These are phyloP conservation scores for Sclerotinia borealis DNA, from an alignment of 2,329 filamentous ascomycete genomes.

Conservation along the genomic window DNA sequence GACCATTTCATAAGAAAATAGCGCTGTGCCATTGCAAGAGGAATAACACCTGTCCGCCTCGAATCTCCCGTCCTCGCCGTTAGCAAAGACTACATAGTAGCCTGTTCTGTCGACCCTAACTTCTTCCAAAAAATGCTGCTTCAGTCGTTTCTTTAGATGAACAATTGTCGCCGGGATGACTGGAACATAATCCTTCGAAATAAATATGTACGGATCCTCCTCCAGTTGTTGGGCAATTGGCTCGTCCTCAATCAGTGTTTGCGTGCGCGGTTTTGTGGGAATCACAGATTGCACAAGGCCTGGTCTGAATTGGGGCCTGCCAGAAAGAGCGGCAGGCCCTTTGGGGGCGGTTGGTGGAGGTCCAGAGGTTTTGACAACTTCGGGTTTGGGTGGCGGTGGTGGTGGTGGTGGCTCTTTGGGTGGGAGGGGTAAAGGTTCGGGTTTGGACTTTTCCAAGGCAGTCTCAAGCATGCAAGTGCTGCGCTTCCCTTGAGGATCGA, in stretches of 20 bases:
- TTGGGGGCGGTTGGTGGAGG: slow-evolving; percentile 82
- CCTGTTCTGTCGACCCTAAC: slow-evolving; percentile 79
- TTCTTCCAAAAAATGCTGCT: slow-evolving; percentile 73
- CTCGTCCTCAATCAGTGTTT: slow-evolving; percentile 51
- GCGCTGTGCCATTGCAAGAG: slow-evolving; percentile 69
- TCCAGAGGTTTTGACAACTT: slow-evolving; percentile 45
- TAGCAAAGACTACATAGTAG: slow-evolving; percentile 88
- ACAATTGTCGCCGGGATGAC: slow-evolving; percentile 78
- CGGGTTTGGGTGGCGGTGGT: slow-evolving; percentile 33
- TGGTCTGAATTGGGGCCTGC: slow-evolving; percentile 28
- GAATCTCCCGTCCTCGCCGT: slow-evolving; percentile 66
- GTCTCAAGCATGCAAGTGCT: slow-evolving; percentile 74
- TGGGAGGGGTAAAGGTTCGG: slow-evolving; percentile 24
- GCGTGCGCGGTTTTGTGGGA: slow-evolving; percentile 42
- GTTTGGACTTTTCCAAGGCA: slow-evolving; percentile 60
- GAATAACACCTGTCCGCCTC: slow-evolving; percentile 78
- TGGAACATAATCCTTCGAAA: slow-evolving; percentile 80
- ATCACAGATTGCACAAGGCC: slow-evolving; percentile 27
- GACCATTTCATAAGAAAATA: slow-evolving; percentile 90
- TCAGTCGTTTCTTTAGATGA: slow-evolving; percentile 85
- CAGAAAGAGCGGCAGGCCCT: slow-evolving; percentile 48
- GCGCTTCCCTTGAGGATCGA: slow-evolving; percentile 81
- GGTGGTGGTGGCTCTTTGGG: slow-evolving; percentile 32
- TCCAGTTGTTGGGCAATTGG: slow-evolving; percentile 64
- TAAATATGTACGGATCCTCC: slow-evolving; percentile 82